Evolutionary conservation across 1,284 basidiomycete genomes (phyloP), one percentile per base, ranked within the genome.

Genomic region (Cutaneotrichosporon cyanovorans): DNA sequence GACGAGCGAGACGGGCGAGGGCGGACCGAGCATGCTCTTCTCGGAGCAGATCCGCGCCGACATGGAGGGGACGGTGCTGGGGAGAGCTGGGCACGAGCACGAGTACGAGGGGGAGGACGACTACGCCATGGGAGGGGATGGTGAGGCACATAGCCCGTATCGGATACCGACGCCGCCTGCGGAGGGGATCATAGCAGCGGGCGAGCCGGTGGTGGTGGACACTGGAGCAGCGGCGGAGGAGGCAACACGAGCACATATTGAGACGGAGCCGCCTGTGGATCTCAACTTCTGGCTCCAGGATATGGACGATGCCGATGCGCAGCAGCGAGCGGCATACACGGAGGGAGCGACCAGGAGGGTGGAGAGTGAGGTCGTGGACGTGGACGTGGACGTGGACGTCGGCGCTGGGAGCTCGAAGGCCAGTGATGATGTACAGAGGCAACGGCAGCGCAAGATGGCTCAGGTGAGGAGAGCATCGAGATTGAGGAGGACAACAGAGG

Each of bases 221-320:
- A 62, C 66, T 33, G 46, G 25, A 9, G 52, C 49, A 8, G 45
- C 51, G 37, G 58, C 56, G 21, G 47, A 50, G 15, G 57, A 60
- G 20, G 45, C 53, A 15, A 10, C 11, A 36, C 35, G 35, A 28
- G 8, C 7, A 28, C 25, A n/a, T n/a, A n/a, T n/a, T n/a, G n/a
- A n/a, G n/a, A n/a, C n/a, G n/a, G n/a, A n/a, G n/a, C n/a, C n/a
- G n/a, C n/a, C n/a, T 32, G 45, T 44, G 25, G 45, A 48, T 47
- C 46, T 46, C 31, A 44, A 46, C 45, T 48, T 44, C 31, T 42
- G 52, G 56, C 65, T 71, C 35, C 62, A 65, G 57, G 63, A 62
- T 51, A 38, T 46, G 37, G 46, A 51, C 19, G 55, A 56, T n/a
- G 52, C 48, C 15, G 48, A 48, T 7, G 35, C 34, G 12, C 22